A percentile compares a stretch with the other conserved stretches of the same genome.
These are phyloP conservation scores for Fragaria vesca DNA, from an alignment of 306 rosid species.

Conservation along the genomic window DNA sequence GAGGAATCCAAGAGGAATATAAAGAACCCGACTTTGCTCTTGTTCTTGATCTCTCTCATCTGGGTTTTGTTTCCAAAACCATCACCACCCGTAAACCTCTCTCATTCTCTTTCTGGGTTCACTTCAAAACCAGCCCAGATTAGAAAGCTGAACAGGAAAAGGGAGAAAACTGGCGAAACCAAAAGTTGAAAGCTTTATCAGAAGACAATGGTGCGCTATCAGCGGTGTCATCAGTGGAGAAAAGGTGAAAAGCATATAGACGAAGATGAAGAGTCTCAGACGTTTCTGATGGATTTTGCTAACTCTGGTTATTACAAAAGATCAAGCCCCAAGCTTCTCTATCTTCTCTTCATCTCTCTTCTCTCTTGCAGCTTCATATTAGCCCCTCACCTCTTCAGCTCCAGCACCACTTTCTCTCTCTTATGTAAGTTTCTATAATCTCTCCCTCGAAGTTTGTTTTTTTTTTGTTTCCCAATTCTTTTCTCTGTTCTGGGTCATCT, in stretches of 20 bases:
- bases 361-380: constrained; percentile 54
- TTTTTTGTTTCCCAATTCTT: neutral
- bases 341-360: constrained; percentile 50
- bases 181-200: neutral
- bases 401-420: constrained; percentile 38
- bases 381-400: constrained; percentile 47
- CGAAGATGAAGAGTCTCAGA: constrained; percentile 46
- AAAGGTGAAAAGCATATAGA: constrained; percentile 11
- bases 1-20: constrained; percentile 5
- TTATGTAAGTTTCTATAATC: constrained; percentile 37
- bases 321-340: constrained; percentile 51
- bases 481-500: neutral
- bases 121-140: constrained; percentile 4
- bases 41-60: neutral
- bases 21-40: neutral
- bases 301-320: constrained; percentile 42
- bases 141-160: constrained; percentile 8
- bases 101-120: neutral
- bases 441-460: neutral
- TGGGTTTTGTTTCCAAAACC: neutral
- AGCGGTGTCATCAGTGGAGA: constrained; percentile 13
- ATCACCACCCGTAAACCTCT: constrained; percentile 2
- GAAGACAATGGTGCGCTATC: constrained; percentile 19
- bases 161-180: neutral
- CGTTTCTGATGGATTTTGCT: constrained; percentile 39